Evolutionary conservation across 2,329 filamentous ascomycete species (phyloP).

Genomic region (Trichoderma oligosporum): DNA sequence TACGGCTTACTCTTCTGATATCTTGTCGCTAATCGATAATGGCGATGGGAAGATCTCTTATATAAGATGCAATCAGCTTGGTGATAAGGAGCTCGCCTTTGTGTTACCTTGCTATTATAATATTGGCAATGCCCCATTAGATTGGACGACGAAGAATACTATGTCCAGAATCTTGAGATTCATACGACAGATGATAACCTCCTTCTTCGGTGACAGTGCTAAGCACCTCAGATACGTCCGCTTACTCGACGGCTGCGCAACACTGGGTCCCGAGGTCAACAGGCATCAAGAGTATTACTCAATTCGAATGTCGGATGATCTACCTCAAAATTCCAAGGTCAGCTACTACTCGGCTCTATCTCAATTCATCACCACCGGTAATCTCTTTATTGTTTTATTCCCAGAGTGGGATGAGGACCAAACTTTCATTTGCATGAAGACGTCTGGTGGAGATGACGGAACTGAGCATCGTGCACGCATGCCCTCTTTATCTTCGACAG

Average conservation of each 20-base stretch:
- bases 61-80: neutral
- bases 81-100: neutral
- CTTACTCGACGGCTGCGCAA: neutral
- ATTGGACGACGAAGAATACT: neutral
- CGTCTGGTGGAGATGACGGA: neutral
- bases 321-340: neutral
- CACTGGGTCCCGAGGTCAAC: neutral
- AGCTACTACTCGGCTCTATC: neutral
- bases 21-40: neutral
- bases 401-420: slow-evolving; percentile 12
- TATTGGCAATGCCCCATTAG: too few species aligned
- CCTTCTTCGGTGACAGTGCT: neutral
- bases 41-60: neutral
- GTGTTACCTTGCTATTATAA: slow-evolving; percentile 14
- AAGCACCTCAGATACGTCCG: neutral
- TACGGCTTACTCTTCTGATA: neutral
- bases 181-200: neutral
- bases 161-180: neutral
- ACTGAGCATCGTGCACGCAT: neutral
- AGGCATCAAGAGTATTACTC: neutral
- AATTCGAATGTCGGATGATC: slow-evolving; percentile 3
- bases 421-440: neutral
- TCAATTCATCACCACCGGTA: neutral
- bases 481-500: slow-evolving; percentile 7
- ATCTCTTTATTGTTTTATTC: slow-evolving; percentile 1